A percentile compares a stretch with the other conserved stretches of the same genome.
Evolutionary conservation across 306 rosid genomes (phyloP).

Genomic region (Rosa lucieae): DNA sequence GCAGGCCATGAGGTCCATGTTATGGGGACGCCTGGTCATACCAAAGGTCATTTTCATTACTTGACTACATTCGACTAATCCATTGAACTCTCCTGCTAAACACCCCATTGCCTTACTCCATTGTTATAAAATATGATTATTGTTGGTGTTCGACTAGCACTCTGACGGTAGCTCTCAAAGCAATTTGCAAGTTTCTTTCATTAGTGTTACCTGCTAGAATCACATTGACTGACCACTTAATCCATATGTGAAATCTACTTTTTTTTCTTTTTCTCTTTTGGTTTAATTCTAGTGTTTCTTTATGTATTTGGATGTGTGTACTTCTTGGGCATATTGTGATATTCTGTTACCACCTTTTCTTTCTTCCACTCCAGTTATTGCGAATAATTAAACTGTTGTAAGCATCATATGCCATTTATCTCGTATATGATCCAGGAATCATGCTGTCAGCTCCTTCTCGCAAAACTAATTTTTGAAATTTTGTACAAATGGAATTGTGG

Average conservation of each 20-base stretch:
- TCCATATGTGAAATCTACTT: neutral
- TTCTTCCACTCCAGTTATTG: neutral
- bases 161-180: neutral
- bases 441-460: neutral
- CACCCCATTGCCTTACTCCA: neutral
- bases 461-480: neutral
- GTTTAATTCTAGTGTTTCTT: neutral
- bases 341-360: neutral
- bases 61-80: slow-evolving; percentile 17
- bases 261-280: no score
- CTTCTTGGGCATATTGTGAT: neutral
- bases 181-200: neutral
- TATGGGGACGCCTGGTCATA: slow-evolving; percentile 92
- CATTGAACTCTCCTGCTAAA: neutral
- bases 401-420: neutral
- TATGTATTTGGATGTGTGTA: neutral
- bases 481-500: neutral
- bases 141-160: neutral
- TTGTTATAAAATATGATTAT: neutral
- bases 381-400: neutral
- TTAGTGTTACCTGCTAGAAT: neutral
- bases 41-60: slow-evolving; percentile 56
- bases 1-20: slow-evolving; percentile 93
- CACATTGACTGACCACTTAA: neutral
- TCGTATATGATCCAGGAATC: neutral